These are phyloP conservation scores for Chenopodium suecicum DNA, from an alignment of 148 eudicot species.

Conservation along the genomic window DNA sequence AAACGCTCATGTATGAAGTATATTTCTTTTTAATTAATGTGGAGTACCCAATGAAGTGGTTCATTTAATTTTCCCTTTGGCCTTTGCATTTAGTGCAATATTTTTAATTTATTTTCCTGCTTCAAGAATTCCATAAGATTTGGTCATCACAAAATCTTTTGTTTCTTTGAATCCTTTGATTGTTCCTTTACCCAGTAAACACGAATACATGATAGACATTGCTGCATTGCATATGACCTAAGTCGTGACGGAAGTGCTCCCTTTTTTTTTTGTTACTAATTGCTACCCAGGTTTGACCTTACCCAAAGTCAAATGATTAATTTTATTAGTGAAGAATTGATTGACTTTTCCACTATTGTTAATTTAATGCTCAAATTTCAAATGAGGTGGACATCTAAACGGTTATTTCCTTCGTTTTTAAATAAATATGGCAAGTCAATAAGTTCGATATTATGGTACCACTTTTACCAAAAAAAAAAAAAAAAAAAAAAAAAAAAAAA, in stretches of 20 bases:
- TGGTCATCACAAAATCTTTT: neutral
- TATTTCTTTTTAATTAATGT: too few species aligned
- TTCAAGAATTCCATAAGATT: neutral
- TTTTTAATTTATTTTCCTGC: too few species aligned
- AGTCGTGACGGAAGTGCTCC: slow-evolving; percentile 5
- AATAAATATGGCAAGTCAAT: too few species aligned
- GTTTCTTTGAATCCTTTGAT: too few species aligned
- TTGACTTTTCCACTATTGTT: neutral
- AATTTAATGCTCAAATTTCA: neutral
- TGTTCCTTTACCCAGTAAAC: neutral
- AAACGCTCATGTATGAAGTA: too few species aligned
- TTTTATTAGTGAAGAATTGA: neutral
- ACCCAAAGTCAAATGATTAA: neutral
- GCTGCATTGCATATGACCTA: slow-evolving; percentile 3
- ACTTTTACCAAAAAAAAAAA: too few species aligned
- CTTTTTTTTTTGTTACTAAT: neutral
- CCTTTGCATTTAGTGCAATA: neutral
- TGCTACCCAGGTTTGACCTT: neutral
- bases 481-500: too few species aligned
- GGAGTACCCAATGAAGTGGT: neutral
- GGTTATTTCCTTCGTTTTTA: too few species aligned
- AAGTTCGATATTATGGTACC: too few species aligned
- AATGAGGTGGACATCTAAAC: neutral
- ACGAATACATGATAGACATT: neutral
- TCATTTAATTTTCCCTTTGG: neutral